Base-by-base conservation (phyloP, 2,329 filamentous ascomycete genomes). In the Parastagonospora nodorum region DNA sequence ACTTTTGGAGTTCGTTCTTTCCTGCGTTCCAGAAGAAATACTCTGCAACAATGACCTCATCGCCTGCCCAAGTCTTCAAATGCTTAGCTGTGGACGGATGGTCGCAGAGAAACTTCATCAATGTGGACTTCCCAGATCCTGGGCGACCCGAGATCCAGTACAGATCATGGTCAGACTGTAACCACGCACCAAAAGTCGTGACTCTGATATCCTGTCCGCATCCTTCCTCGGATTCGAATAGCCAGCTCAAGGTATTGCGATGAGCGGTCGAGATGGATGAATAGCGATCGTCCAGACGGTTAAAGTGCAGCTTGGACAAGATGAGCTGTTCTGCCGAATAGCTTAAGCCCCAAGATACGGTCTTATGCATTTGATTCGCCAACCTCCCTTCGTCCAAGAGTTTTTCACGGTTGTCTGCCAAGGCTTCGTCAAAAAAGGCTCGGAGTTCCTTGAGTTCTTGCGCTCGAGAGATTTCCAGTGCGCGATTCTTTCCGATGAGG, bases 61-160 rank as follows among this genome's bases (percentile, higher is more conserved):
- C 5, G 1, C 24, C 36, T 1, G 32, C 36, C 51, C 51, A 54
- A 9, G 6, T 3, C 2, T 10, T 10, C 0, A 50, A 38, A 7
- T 33, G 1, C 9, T 5, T 4, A 1, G 8, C 5, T 1, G 49
- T 51, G 0, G 7, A 2, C 7, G 3, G 10, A 2, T 52, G 14
- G 0, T 40, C 8, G 10, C 6, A 31, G 1, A 60, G n/a, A 27
- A 30, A 52, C 15, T 46, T 51, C 72, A 80, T 77, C 10, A 80
- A 48, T 0, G 75, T 80, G 0, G 76, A 79, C 47, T 80, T 80
- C 8, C 78, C 78, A 11, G 76, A 76, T 0, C 78, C 77, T 2
- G 77, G 72, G 38, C 78, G 79, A 2, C 78, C 78, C 19, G 67
- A 71, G 10, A 80, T 72, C 71, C 75, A 64, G 42, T 60, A 64